Conservation (phyloP, 768 basidiomycete genomes). For the Pilatotrama ljubarskyi region DNA sequence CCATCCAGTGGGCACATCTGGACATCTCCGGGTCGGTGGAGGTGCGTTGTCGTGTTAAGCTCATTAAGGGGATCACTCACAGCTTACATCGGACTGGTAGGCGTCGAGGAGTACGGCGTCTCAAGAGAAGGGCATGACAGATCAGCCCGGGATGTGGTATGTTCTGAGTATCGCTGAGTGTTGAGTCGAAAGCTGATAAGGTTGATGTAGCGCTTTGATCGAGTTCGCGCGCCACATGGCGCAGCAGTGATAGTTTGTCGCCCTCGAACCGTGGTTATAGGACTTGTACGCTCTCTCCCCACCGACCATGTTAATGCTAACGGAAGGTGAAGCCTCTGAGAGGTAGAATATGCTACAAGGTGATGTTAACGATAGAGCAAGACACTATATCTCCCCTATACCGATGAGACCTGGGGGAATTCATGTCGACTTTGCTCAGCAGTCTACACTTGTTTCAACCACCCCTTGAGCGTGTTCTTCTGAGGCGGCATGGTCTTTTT, state of each 20-base stretch:
- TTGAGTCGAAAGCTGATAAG: background rate
- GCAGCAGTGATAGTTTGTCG: background rate
- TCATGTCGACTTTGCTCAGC: too few relatives aligned
- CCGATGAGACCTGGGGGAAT: too few relatives aligned
- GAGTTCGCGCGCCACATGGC: slow-evolving; percentile 12
- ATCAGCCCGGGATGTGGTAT: slow-evolving; percentile 75
- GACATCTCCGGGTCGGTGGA: slow-evolving; percentile 85
- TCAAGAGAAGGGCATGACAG: slow-evolving; percentile 76
- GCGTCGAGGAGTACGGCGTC: slow-evolving; percentile 58
- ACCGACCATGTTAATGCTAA: too few relatives aligned
- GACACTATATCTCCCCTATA: too few relatives aligned
- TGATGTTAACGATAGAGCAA: too few relatives aligned
- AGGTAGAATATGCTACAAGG: too few relatives aligned
- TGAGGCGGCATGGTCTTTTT: slow-evolving; percentile 18
- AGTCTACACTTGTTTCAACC: slow-evolving; percentile 19
- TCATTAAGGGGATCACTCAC: background rate
- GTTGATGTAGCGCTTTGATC: slow-evolving; percentile 2
- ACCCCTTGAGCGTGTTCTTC: slow-evolving; percentile 29
- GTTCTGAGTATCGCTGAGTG: slow-evolving; percentile 29
- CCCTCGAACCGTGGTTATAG: too few relatives aligned
- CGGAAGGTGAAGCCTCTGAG: too few relatives aligned
- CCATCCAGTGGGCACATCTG: slow-evolving; percentile 81
- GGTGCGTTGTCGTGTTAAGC: slow-evolving; percentile 34
- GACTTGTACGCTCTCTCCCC: too few relatives aligned
- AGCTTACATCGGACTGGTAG: slow-evolving; percentile 29